These are phyloP conservation scores for Heimioporus sp. DNA, from an alignment of 768 basidiomycete genomes.

Conservation along the genomic window DNA sequence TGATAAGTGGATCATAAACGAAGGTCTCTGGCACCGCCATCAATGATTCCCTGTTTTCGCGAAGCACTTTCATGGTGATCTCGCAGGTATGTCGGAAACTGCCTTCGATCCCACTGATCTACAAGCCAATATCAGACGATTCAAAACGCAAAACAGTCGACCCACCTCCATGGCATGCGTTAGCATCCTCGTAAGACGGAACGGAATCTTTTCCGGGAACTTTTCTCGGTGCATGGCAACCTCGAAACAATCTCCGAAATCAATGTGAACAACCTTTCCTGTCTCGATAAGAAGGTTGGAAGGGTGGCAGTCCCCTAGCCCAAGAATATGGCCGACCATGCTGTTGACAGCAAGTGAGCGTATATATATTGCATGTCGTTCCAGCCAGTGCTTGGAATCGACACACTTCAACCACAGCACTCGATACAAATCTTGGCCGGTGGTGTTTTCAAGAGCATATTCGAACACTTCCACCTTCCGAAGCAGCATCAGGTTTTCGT, in stretches of 20 bases:
- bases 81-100: slow-evolving; percentile 96
- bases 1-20: slow-evolving; percentile 97
- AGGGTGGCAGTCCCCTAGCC: slow-evolving; percentile 96
- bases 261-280: slow-evolving; percentile 95
- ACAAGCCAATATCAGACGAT: slow-evolving; percentile 8
- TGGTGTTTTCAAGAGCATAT: slow-evolving; percentile 97
- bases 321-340: slow-evolving; percentile 98
- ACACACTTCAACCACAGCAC: slow-evolving; percentile 95
- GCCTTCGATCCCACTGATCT: slow-evolving; percentile 98
- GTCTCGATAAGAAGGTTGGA: slow-evolving; percentile 92
- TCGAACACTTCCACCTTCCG: slow-evolving; percentile 99
- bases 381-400: slow-evolving; percentile 97
- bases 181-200: slow-evolving; percentile 96
- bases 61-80: slow-evolving; percentile 94
- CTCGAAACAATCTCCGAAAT: slow-evolving; percentile 98
- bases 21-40: slow-evolving; percentile 99
- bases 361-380: slow-evolving; percentile 93
- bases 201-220: slow-evolving; percentile 98
- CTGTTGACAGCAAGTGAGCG: slow-evolving; percentile 94
- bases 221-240: slow-evolving; percentile 98
- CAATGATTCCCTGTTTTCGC: slow-evolving; percentile 97
- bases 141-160: background rate
- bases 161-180: slow-evolving; percentile 98
- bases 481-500: slow-evolving; percentile 88
- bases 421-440: slow-evolving; percentile 94